phyloP scores from a whole-genome alignment of 805 yeast species.

The Candida nonsorbophila region DNA sequence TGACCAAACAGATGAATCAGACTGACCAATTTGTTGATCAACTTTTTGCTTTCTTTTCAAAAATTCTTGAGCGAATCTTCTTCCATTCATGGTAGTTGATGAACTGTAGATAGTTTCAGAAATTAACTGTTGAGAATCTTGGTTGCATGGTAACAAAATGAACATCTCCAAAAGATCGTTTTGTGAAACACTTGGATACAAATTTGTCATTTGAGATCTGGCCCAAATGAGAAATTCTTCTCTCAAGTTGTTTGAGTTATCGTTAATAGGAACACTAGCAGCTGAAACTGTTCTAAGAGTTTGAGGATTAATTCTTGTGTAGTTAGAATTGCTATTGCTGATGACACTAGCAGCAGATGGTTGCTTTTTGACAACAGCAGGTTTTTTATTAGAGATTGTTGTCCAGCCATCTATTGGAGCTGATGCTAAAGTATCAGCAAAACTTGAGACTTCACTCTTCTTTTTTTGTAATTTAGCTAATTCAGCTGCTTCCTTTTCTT shows the following conservation, averaged over 20 bases:
- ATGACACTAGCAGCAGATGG: conserved; percentile 4
- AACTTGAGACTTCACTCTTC: conserved; percentile 2
- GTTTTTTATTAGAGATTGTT: conserved; percentile 21
- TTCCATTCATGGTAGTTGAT: conserved; percentile 88
- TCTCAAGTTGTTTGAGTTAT: conserved; percentile 20
- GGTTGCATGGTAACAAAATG: conserved; percentile 65
- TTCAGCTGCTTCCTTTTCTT: conserved; percentile 42
- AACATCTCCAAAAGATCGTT: conserved; percentile 78
- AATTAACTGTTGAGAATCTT: conserved; percentile 77
- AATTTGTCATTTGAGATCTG: conserved; percentile 54
- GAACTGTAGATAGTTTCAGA: conserved; percentile 89
- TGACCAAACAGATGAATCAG: conserved; percentile 58
- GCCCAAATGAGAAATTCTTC: conserved; percentile 73
- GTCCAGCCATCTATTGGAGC: conserved; percentile 21
- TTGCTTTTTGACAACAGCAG: conserved; percentile 4
- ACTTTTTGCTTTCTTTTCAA: conserved; percentile 69
- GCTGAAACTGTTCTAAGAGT: conserved; percentile 33
- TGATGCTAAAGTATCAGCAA: conserved; percentile 5
- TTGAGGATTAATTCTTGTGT: conserved; percentile 27
- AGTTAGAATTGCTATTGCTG: conserved; percentile 7
- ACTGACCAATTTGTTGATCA: conserved; percentile 47
- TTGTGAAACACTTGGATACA: conserved; percentile 70
- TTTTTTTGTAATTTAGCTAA: conserved; percentile 5
- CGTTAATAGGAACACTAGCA: conserved; percentile 13
- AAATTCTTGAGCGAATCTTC: conserved; percentile 89